These are phyloP conservation scores for Scedosporium apiospermum DNA, from an alignment of 2,329 filamentous ascomycete species.

Conservation along the genomic window DNA sequence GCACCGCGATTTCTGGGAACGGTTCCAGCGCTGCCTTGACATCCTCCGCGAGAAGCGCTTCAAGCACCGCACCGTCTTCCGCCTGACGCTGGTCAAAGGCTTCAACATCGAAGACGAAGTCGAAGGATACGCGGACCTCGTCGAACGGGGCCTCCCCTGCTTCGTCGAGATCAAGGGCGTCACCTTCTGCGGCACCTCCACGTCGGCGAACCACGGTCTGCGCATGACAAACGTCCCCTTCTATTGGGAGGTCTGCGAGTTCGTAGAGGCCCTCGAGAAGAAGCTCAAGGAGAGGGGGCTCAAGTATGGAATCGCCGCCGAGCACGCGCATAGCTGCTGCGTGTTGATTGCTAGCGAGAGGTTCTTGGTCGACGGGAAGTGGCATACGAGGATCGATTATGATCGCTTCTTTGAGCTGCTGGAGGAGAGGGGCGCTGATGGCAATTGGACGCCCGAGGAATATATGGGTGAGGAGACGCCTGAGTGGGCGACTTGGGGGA, in stretches of 20 bases:
- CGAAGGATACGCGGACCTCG: constrained; percentile 79
- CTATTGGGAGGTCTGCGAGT: constrained; percentile 80
- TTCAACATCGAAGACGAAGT: constrained; percentile 97
- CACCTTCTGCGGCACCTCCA: constrained; percentile 89
- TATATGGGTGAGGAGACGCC: constrained; percentile 80
- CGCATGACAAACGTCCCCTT: constrained; percentile 98
- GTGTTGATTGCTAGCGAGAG: constrained; percentile 74
- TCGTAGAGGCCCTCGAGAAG: constrained; percentile 65
- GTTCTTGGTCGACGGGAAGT: constrained; percentile 68
- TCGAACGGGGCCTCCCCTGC: constrained; percentile 77
- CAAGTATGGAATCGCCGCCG: constrained; percentile 82
- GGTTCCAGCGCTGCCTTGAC: constrained; percentile 83
- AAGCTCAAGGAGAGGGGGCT: constrained; percentile 63
- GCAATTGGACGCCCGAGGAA: constrained; percentile 76
- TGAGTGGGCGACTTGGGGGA: constrained; percentile 92
- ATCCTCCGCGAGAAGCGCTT: constrained; percentile 78
- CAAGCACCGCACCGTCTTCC: constrained; percentile 85
- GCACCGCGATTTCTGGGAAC: constrained; percentile 95
- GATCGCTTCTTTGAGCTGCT: constrained; percentile 76
- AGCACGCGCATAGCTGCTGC: constrained; percentile 93
- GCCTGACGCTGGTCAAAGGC: constrained; percentile 90
- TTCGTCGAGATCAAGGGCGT: constrained; percentile 96
- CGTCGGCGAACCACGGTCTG: constrained; percentile 72
- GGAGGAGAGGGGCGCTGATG: constrained; percentile 55
- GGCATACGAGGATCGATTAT: constrained; percentile 91